phyloP scores from a whole-genome alignment of 768 basidiomycete species.

The Leucocoprinus leucothites region DNA sequence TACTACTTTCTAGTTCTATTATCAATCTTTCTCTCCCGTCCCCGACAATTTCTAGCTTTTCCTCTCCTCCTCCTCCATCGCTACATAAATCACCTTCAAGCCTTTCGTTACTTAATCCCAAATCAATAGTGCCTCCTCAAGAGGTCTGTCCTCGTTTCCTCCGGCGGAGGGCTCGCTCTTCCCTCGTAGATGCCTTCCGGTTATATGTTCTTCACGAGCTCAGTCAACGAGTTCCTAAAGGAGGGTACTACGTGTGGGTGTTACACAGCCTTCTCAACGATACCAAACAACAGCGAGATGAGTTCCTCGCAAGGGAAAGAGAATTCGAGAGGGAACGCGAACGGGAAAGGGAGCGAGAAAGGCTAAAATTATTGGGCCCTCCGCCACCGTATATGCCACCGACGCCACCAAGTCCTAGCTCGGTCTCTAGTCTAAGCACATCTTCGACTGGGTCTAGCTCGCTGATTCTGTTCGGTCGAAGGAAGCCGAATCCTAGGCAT shows the following conservation, averaged over 20 bases:
- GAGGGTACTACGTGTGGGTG: constrained; percentile 54
- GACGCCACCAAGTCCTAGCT: background rate
- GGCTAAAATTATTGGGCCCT: constrained; percentile 1
- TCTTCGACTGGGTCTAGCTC: constrained; percentile 11
- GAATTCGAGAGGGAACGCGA: constrained; percentile 24
- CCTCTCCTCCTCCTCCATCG: constrained; percentile 21
- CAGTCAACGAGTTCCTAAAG: constrained; percentile 29
- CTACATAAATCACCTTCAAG: constrained; percentile 22
- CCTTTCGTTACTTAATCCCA: constrained; percentile 18
- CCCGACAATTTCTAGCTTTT: constrained; percentile 25
- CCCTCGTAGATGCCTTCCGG: constrained; percentile 65
- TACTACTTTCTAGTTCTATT: constrained; percentile 22
- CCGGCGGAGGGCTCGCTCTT: constrained; percentile 61
- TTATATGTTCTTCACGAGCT: constrained; percentile 58
- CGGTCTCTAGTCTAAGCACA: background rate
- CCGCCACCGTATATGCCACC: background rate
- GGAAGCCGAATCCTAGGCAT: constrained; percentile 1
- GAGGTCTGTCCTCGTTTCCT: constrained; percentile 30
- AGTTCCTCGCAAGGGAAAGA: constrained; percentile 36
- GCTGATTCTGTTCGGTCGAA: background rate
- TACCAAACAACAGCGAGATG: constrained; percentile 30
- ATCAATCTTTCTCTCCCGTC: constrained; percentile 23
- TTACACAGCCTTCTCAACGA: constrained; percentile 35
- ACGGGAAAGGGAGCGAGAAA: constrained; percentile 11
- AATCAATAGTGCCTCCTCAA: constrained; percentile 19